Base-by-base conservation (phyloP, 179 eudicot species). In the Heliamphora pulchella region DNA sequence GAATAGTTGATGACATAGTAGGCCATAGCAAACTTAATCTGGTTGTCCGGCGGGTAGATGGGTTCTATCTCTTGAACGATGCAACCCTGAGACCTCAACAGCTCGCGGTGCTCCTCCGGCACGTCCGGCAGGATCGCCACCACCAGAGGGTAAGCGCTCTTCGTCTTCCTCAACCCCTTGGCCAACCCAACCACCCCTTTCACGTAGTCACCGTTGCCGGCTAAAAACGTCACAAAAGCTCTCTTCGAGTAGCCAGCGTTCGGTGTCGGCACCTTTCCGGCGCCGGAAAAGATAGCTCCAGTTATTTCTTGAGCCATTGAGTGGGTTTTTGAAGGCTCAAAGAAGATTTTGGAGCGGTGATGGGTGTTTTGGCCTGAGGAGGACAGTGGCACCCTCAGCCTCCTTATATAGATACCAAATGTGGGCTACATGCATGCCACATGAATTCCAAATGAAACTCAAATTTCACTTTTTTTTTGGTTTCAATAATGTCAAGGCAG, bases 1-100 rank as follows among this genome's bases (percentile, higher is more conserved):
- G 81, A 79, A 18, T 79, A 79, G 81, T 79, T 79, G 76, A 79
- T 79, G 9, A 79, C 76, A 3, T 79, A 79, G 47, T 79, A 79
- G 17, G 81, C 67, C 75, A 69, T 79, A 8, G 75, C 75, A 47
- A 69, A 79, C 46, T 70, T 67, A 53, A 71, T 20, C 8, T 79
- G 75, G 67, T 71, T 47, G 7, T 43, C 55, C 10, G 81, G 81
- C 1, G 81, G 81, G 57, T 79, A 57, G 20, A 79, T 71, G 8
- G 76, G 81, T 22, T 69, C 76, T 6, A 79, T 79, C 76, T 79
- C 81, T 0, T 18, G 53, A 13, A 69, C 75, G 2, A 79, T 70
- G 68, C 81, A 79, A 13, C 81, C 81, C 47, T 79, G 81, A 43
- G 81, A 54, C 75, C 64, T 71, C 57, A 79, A 71, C 5, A 69